A percentile compares a stretch with the other conserved stretches of the same genome.
Evolutionary conservation across 2,329 filamentous ascomycete species (phyloP).

Genomic region (Trichoderma brevicompactum): DNA sequence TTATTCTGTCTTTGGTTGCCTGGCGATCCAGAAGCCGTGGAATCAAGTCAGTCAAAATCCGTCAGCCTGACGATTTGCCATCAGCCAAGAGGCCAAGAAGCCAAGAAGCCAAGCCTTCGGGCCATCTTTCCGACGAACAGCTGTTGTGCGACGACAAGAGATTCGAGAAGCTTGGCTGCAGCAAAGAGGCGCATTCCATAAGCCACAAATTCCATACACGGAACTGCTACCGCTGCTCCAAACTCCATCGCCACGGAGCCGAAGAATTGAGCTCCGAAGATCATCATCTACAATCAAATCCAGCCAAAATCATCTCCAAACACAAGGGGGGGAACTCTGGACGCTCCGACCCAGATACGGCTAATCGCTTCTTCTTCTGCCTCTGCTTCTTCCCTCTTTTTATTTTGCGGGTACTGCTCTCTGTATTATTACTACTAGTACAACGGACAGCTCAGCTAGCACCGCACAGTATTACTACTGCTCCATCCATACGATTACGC

Average conservation of each 20-base stretch:
- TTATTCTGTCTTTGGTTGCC: constrained; percentile 4
- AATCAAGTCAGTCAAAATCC: neutral
- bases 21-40: neutral
- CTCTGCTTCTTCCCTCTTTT: neutral
- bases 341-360: no score
- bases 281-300: no score
- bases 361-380: neutral
- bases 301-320: no score
- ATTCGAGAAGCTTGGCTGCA: constrained; percentile 11
- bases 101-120: neutral
- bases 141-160: constrained; percentile 13
- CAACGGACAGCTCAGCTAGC: no score
- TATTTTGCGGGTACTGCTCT: neutral
- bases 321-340: no score
- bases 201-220: no score
- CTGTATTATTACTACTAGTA: no score
- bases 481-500: constrained; percentile 2
- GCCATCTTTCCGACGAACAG: neutral
- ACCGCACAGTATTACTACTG: neutral
- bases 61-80: constrained; percentile 13
- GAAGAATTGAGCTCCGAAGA: no score
- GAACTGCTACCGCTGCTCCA: no score
- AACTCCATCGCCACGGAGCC: no score
- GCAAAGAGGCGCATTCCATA: neutral
- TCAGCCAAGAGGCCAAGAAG: neutral